phyloP scores from a whole-genome alignment of 208 protist genomes.

The Wallacemonas sp. region DNA sequence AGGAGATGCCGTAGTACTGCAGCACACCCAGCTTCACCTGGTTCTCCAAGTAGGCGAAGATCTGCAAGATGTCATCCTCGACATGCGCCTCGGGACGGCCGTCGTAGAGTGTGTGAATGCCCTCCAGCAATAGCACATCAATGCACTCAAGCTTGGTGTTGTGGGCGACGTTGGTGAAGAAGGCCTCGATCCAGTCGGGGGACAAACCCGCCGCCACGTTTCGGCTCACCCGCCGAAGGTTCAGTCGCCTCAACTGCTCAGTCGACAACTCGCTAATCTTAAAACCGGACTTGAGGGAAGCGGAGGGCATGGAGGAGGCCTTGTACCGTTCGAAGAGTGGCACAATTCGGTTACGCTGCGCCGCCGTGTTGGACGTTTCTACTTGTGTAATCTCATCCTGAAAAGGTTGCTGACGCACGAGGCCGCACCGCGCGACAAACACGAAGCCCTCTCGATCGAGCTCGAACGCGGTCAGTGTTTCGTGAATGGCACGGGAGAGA shows the following conservation, averaged over 20 bases:
- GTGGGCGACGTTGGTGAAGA: conserved; percentile 86
- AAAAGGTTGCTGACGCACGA: conserved; percentile 79
- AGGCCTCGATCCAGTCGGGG: conserved; percentile 86
- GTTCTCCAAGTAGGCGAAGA: conserved; percentile 84
- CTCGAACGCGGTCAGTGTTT: conserved; percentile 84
- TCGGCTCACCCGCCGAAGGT: conserved; percentile 66
- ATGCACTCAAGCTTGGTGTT: conserved; percentile 86
- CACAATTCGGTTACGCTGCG: conserved; percentile 76
- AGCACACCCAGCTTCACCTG: conserved; percentile 73
- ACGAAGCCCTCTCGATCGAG: conserved; percentile 88
- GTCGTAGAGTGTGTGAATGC: conserved; percentile 84
- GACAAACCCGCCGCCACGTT: conserved; percentile 70
- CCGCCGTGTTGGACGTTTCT: conserved; percentile 72
- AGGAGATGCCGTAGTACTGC: conserved; percentile 88
- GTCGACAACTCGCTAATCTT: conserved; percentile 75
- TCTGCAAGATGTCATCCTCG: conserved; percentile 78
- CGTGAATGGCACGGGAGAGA: conserved; percentile 71
- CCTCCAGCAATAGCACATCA: conserved; percentile 78
- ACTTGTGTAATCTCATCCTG: conserved; percentile 81
- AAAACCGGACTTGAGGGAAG: conserved; percentile 84
- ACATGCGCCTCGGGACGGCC: conserved; percentile 65
- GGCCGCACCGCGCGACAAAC: conserved; percentile 67
- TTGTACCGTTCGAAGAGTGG: conserved; percentile 88
- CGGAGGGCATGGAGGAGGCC: conserved; percentile 81
- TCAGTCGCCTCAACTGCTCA: conserved; percentile 65